Evolutionary conservation across 1,284 basidiomycete species (phyloP).

Genomic region (Psilocybe mexicana): DNA sequence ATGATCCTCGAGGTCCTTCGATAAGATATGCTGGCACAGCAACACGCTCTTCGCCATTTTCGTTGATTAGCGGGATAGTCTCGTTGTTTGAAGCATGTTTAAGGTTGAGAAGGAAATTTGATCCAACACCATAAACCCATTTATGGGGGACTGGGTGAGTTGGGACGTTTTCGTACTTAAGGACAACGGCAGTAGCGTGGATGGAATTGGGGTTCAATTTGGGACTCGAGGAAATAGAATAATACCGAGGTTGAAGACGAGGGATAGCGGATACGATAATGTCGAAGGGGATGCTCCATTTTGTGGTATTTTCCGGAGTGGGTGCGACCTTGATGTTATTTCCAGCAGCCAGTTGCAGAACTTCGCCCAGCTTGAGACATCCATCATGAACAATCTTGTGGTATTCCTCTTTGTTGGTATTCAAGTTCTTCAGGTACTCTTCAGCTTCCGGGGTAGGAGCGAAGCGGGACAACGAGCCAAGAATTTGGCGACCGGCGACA

Average conservation of each 20-base stretch:
- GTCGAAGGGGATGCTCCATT: constrained; percentile 96
- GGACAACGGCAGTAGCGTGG: constrained; percentile 94
- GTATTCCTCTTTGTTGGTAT: constrained; percentile 88
- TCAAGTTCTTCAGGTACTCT: constrained; percentile 75
- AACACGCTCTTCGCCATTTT: constrained; percentile 39
- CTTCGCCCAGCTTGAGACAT: constrained; percentile 88
- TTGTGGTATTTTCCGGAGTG: constrained; percentile 69
- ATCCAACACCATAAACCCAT: constrained; percentile 84
- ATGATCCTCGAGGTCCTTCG: constrained; percentile 85
- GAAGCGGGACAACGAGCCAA: constrained; percentile 85
- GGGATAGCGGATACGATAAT: constrained; percentile 92
- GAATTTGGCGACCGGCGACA: constrained; percentile 90
- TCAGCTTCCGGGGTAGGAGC: constrained; percentile 83
- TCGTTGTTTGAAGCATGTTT: constrained; percentile 77
- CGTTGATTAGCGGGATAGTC: constrained; percentile 43
- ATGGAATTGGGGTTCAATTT: constrained; percentile 88
- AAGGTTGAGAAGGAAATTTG: constrained; percentile 91
- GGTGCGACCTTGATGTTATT: constrained; percentile 65
- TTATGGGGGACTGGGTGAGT: constrained; percentile 54
- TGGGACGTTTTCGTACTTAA: constrained; percentile 79
- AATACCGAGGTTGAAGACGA: constrained; percentile 94
- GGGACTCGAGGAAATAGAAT: constrained; percentile 97
- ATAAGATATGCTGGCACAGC: constrained; percentile 78
- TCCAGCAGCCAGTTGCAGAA: constrained; percentile 86
- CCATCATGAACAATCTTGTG: constrained; percentile 73